phyloP scores from a whole-genome alignment of 371 early-diverging fungal genomes.

The Aphelidium insulamus region DNA sequence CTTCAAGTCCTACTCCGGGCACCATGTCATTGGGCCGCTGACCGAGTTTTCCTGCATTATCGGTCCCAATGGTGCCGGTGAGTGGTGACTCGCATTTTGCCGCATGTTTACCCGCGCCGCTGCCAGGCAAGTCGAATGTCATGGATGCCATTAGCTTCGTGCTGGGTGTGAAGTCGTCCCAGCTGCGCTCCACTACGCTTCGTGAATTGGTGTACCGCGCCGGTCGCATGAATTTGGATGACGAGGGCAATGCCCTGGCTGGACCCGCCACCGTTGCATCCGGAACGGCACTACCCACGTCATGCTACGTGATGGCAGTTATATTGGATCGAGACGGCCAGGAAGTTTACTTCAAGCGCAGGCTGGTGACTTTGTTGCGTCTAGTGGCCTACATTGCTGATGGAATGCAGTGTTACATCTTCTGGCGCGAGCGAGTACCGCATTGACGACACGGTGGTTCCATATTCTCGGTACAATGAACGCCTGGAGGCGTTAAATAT shows the following conservation, averaged over 20 bases:
- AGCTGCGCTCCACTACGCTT: slow-evolving; percentile 66
- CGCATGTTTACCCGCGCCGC: neutral
- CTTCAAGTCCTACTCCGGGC: slow-evolving; percentile 97
- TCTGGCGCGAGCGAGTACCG: slow-evolving; percentile 66
- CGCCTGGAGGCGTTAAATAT: slow-evolving; percentile 72
- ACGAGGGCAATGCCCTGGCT: slow-evolving; percentile 2
- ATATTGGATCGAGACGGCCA: slow-evolving; percentile 33
- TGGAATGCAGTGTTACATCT: slow-evolving; percentile 35
- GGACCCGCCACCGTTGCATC: neutral
- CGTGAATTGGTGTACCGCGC: slow-evolving; percentile 79
- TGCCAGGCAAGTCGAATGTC: slow-evolving; percentile 84
- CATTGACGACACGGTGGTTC: slow-evolving; percentile 48
- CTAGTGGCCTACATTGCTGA: neutral
- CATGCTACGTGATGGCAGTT: slow-evolving; percentile 52
- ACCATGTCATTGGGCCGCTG: slow-evolving; percentile 85
- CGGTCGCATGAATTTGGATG: slow-evolving; percentile 2
- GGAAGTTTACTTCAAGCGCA: slow-evolving; percentile 35
- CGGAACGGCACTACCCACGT: neutral
- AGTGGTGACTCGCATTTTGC: neutral
- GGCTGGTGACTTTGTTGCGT: slow-evolving; percentile 3
- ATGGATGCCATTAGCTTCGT: slow-evolving; percentile 99
- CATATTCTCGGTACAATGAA: slow-evolving; percentile 44
- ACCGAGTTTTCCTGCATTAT: slow-evolving; percentile 90
- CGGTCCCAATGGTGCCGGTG: slow-evolving; percentile 97
- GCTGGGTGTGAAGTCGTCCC: slow-evolving; percentile 68